Percentiles rank a stretch among this genome's conserved stretches.
Conservation (phyloP, 192 early-diverging fungal genomes). For the Pilobolus umbonatus region DNA sequence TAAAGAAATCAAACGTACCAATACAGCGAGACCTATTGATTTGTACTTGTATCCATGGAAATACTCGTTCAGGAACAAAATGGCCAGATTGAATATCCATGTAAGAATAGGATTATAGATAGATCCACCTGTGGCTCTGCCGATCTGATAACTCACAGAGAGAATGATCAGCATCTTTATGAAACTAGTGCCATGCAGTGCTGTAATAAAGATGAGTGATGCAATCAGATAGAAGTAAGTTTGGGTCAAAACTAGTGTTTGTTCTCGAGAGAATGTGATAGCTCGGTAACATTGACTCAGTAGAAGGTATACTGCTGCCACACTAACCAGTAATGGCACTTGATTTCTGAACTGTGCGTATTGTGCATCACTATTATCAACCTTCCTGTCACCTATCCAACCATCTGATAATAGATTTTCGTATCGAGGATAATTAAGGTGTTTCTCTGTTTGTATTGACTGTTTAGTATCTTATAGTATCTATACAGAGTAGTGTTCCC, state of each 20-base stretch:
- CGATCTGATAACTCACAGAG: conserved; percentile 60
- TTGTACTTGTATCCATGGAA: conserved; percentile 67
- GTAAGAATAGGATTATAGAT: conserved; percentile 56
- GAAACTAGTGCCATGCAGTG: conserved; percentile 64
- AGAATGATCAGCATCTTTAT: conserved; percentile 69
- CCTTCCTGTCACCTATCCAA: conserved; percentile 62
- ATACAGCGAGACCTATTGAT: conserved; percentile 2
- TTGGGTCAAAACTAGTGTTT: conserved; percentile 28
- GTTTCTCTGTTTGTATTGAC: conserved; percentile 14
- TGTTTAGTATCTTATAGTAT: background rate
- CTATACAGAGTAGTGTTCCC: conserved; percentile 6
- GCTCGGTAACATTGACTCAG: conserved; percentile 44
- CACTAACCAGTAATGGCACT: conserved; percentile 43
- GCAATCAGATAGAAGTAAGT: conserved; percentile 49
- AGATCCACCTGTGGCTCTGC: conserved; percentile 46
- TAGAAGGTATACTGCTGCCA: conserved; percentile 42
- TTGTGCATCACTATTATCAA: conserved; percentile 72
- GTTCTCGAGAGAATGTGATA: conserved; percentile 20
- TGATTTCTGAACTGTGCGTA: conserved; percentile 63
- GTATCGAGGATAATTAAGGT: conserved; percentile 42
- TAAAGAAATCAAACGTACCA: background rate
- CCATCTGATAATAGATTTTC: conserved; percentile 44
- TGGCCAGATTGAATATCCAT: conserved; percentile 75
- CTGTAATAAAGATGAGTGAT: conserved; percentile 56
- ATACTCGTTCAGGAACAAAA: conserved; percentile 76